phyloP scores from a whole-genome alignment of 2,329 filamentous ascomycete species.

The Fusarium sp. region DNA sequence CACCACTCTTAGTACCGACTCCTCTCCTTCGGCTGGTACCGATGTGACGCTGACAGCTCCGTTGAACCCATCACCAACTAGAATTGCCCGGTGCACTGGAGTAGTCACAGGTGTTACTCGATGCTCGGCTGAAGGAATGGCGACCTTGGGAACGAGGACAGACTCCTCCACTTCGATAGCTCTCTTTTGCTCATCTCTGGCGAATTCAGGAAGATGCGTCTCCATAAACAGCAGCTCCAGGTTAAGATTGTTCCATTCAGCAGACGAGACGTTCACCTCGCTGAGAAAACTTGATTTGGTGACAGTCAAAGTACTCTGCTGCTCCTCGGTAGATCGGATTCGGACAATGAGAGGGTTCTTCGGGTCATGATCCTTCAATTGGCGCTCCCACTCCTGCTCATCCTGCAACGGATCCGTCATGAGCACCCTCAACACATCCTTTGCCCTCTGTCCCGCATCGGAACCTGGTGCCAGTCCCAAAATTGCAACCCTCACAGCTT shows the following conservation, averaged over 20 bases:
- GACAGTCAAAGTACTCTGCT: constrained; percentile 46
- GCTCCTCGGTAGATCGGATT: constrained; percentile 54
- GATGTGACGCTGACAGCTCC: constrained; percentile 69
- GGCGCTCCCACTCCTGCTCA: constrained; percentile 74
- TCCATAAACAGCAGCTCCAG: constrained; percentile 73
- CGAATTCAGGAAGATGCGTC: constrained; percentile 54
- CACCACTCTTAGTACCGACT: constrained; percentile 66
- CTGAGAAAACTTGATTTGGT: constrained; percentile 57
- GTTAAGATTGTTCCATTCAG: constrained; percentile 68
- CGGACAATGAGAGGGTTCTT: constrained; percentile 72
- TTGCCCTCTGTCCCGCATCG: constrained; percentile 62
- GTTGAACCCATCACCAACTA: constrained; percentile 78
- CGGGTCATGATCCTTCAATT: constrained; percentile 64
- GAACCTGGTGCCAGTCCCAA: constrained; percentile 59
- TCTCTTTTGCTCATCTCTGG: constrained; percentile 47
- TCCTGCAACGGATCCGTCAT: constrained; percentile 76
- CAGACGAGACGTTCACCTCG: constrained; percentile 72
- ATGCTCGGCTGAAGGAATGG: constrained; percentile 74
- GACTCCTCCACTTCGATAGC: constrained; percentile 66
- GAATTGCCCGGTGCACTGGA: constrained; percentile 83
- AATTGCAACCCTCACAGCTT: constrained; percentile 70
- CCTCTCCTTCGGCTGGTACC: constrained; percentile 54
- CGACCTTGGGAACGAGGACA: constrained; percentile 80
- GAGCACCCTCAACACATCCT: constrained; percentile 74
- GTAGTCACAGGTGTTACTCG: constrained; percentile 76